These are phyloP conservation scores for Leptographium wingfieldii DNA, from an alignment of 2,329 filamentous ascomycete species.

Conservation along the genomic window DNA sequence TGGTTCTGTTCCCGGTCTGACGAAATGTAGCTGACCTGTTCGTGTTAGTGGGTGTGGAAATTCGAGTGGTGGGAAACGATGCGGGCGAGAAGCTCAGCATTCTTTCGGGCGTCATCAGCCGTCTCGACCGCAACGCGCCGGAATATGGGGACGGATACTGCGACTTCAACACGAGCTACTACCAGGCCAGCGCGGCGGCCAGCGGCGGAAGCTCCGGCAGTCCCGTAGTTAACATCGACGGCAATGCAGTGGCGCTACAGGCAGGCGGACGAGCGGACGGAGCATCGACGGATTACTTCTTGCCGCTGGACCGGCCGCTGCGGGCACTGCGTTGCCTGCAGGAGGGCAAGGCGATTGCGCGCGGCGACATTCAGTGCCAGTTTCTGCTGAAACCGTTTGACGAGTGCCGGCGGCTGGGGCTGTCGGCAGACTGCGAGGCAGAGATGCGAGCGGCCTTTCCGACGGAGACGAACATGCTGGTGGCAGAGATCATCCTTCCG, in stretches of 20 bases:
- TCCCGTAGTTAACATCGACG: constrained; percentile 93
- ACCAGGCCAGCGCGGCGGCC: constrained; percentile 91
- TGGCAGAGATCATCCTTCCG: constrained; percentile 88
- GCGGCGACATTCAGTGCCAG: constrained; percentile 96
- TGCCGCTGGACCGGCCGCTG: constrained; percentile 81
- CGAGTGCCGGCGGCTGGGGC: constrained; percentile 79
- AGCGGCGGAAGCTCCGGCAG: constrained; percentile 97
- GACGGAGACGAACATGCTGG: constrained; percentile 90
- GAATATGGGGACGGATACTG: constrained; percentile 97
- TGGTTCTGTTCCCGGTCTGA: too few relatives aligned
- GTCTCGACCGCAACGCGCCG: constrained; percentile 88
- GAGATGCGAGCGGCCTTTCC: constrained; percentile 74
- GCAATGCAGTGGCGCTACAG: constrained; percentile 81
- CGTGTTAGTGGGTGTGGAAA: constrained; percentile 67
- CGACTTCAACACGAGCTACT: constrained; percentile 94
- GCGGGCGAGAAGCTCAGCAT: constrained; percentile 98
- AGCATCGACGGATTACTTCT: constrained; percentile 93
- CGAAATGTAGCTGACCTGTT: not conserved
- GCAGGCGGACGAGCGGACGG: constrained; percentile 89
- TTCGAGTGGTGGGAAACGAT: constrained; percentile 95
- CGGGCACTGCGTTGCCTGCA: constrained; percentile 80
- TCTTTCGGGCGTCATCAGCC: constrained; percentile 90
- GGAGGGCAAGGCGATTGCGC: constrained; percentile 58
- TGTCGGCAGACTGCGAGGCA: constrained; percentile 77
- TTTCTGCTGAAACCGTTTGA: constrained; percentile 97